Conservation (phyloP, 768 basidiomycete genomes). For the Glaciozyma antarctica region DNA sequence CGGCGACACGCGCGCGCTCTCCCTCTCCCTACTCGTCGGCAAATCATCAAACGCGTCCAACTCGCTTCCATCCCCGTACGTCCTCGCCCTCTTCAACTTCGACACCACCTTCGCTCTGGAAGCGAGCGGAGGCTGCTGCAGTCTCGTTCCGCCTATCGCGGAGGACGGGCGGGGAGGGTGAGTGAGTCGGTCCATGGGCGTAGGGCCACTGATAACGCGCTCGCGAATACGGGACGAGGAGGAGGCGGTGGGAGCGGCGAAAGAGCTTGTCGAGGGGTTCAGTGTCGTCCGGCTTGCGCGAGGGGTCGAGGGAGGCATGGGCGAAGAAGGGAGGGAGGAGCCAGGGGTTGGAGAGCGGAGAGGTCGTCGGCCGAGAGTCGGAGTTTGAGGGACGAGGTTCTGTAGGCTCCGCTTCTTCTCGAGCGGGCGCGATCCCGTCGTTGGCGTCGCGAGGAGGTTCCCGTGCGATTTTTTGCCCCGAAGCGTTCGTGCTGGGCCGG, state of each 20-base stretch:
- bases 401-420: slow-evolving; percentile 17
- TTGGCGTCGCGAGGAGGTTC: slow-evolving; percentile 5
- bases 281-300: background rate
- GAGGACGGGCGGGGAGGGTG: background rate
- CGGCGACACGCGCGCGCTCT: slow-evolving; percentile 11
- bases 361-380: background rate
- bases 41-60: slow-evolving; percentile 44
- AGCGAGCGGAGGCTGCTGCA: slow-evolving; percentile 12
- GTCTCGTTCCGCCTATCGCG: background rate
- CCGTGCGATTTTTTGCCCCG: slow-evolving; percentile 12
- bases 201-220: slow-evolving; percentile 8
- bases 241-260: slow-evolving; percentile 23
- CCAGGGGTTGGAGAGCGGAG: background rate
- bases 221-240: slow-evolving; percentile 10
- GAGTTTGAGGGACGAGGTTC: slow-evolving; percentile 4
- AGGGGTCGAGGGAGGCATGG: background rate
- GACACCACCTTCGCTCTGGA: slow-evolving; percentile 3
- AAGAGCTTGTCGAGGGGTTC: background rate
- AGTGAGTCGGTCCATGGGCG: background rate
- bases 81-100: slow-evolving; percentile 15
- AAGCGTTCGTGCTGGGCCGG: background rate
- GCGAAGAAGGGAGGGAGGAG: background rate
- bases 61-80: slow-evolving; percentile 43
- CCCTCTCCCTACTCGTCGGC: slow-evolving; percentile 37
- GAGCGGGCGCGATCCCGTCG: background rate